Evolutionary conservation across 805 yeast genomes (phyloP), one percentile per base, ranked within the genome.

Genomic region (Candida dajiaensis): DNA sequence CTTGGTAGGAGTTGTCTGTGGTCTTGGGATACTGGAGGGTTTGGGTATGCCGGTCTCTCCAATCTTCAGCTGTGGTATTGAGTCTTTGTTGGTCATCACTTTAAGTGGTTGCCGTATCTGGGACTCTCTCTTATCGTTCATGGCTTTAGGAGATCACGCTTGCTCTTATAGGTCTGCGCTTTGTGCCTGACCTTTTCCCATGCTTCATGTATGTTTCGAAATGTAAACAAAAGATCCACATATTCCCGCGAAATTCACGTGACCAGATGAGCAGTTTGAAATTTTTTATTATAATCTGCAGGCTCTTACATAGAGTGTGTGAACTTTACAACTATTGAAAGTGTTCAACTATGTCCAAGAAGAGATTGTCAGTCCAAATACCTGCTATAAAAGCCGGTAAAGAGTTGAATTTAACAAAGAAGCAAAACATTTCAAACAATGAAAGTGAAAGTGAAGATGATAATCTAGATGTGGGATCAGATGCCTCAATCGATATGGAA

Each of bases 1-100:
- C 40, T 55, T 56, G 3, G 56, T 43, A 1, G 62, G 59, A n/a
- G 59, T 54, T 1, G 55, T 46, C n/a, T 43, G 44, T 12, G 55
- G 57, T 20, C 55, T 44, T 25, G 62, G 60, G 5, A 56, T 56
- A 9, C 41, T 19, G 6, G 60, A 57, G 2, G 53, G 54, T 38
- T 38, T 45, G 12, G 44, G 44, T 25, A 39, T 26, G 11, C 22
- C 12, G 20, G n/a, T 38, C 3, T 23, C 26, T 19, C 23, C 23
- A 19, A 15, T 16, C 16, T 36, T 19, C 18, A 19, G 39, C 22
- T 19, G 23, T 13, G 19, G 39, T 9, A n/a, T 4, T 16, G 16
- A 10, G 20, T 16, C 41, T 16, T 38, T 38, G 23, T 38, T 20
- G 10, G 19, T 38, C 22, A 38, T 18, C 20, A 38, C 20, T 13